Base-by-base conservation (phyloP, 371 early-diverging fungal genomes). In the Synchytrium microbalum region DNA sequence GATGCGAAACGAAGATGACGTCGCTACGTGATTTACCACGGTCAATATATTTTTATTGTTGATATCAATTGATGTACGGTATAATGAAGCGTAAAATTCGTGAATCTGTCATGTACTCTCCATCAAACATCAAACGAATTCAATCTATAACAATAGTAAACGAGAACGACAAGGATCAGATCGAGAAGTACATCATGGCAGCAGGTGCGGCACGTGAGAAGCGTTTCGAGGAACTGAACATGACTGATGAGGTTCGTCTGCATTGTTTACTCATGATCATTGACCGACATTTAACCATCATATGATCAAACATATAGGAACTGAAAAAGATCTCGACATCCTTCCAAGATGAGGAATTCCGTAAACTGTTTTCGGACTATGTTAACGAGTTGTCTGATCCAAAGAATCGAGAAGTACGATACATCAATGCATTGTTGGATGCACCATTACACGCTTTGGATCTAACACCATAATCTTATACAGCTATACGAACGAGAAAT, bases 381-480 rank as follows among this genome's bases (percentile, higher is more conserved):
- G 63, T 80, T 56, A 29, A 81, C 25, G 83, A 83, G 63, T 73
- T 83, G n/a, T 70, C 75, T 2, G 78, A 83, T 62, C 83, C 83
- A 2, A 63, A 69, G 32, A 80, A 77, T 64, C 59, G 69, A n/a
- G 67, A 73, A 65, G 77, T 79, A 52, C 23, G 38, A 10, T n/a
- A n/a, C n/a, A n/a, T n/a, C n/a, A 0, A 29, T 24, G 24, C 0
- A 27, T 2, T 27, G 27, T 2, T 0, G 19, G 19, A 52, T n/a
- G 29, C 28, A 1, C 3, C 69, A 26, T 1, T 2, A 16, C 52
- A 19, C 2, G 58, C 5, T 24, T 2, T 19, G 3, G 29, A 62
- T 0, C 25, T 5, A 31, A 25, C 13, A 2, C 32, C 14, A 1
- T 2, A 25, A 62, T 64, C 33, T 59, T 14, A 32, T 31, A 59